Base-by-base conservation (phyloP, 768 basidiomycete species). In the Imleria badia region DNA sequence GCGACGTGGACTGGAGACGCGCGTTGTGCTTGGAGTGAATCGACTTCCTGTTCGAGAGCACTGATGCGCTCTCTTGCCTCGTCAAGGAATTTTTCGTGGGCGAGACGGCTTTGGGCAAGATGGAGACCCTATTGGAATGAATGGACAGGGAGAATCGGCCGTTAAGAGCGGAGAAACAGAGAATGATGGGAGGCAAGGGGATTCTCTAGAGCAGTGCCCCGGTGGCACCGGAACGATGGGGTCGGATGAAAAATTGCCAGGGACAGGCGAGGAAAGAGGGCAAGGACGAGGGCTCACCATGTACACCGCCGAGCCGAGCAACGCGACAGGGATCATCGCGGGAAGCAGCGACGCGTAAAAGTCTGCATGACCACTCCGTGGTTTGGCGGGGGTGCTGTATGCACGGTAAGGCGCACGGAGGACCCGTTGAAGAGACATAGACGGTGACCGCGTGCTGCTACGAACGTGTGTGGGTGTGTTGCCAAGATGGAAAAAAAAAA, bases 221-320 rank as follows among this genome's bases (percentile, higher is more conserved):
- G 64, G 20, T 30, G 55, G 30, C 55, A 50, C 39, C 63, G 54
- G 50, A 7, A 12, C 20, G 43, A 30, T 26, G 26, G 26, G 6
- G 26, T 26, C 26, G 30, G 40, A 33, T 39, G 36, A 38, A 44
- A 47, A 39, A 36, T 33, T 52, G 52, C 52, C 51, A 41, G 52
- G 31, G 48, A 36, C 23, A 51, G 48, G 48, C 22, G 9, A n/a
- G 12, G n/a, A 34, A 43, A 46, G 17, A 48, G 6, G 42, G 34
- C 14, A 31, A 41, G 35, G 39, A 36, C 8, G 23, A 26, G 33
- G 30, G 58, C 80, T 53, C 65, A 89, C 90, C 61, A 90, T 75
- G 72, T 90, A 92, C 52, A 92, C 79, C 10, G 85, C 87, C 48
- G 89, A 90, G 17, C 89, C 91, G 13, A 93, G 76, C 48, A 93